Evolutionary conservation across 2,329 filamentous ascomycete species (phyloP).

Genomic region (Claviceps capensis): DNA sequence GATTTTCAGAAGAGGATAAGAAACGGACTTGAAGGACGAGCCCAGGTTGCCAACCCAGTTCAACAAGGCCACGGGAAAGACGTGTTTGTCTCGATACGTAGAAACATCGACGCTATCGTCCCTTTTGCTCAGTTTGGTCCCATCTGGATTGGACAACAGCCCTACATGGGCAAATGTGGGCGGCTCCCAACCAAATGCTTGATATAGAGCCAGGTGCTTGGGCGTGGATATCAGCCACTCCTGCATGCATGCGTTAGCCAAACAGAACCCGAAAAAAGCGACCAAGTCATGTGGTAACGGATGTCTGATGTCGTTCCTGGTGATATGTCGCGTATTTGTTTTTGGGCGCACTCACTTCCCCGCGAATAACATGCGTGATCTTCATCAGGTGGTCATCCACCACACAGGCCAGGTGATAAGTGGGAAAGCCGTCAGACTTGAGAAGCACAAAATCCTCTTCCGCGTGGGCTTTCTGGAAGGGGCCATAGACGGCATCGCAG

Average conservation of each 20-base stretch:
- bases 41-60: conserved; percentile 73
- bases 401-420: conserved; percentile 95
- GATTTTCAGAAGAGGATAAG: conserved; percentile 32
- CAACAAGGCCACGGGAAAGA: conserved; percentile 37
- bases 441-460: conserved; percentile 79
- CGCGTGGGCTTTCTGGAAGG: conserved; percentile 38
- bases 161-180: conserved; percentile 73
- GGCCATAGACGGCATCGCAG: conserved; percentile 68
- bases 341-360: conserved; percentile 40
- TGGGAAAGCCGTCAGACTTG: conserved; percentile 85
- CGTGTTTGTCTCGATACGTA: conserved; percentile 32
- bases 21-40: conserved; percentile 17
- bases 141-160: conserved; percentile 53
- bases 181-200: conserved; percentile 60
- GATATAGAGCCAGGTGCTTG: conserved; percentile 55
- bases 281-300: too few species aligned
- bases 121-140: conserved; percentile 77
- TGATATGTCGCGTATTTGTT: background rate
- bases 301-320: background rate
- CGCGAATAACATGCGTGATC: conserved; percentile 90
- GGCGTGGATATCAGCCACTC: conserved; percentile 97
- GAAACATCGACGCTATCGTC: conserved; percentile 39
- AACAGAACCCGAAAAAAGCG: too few species aligned
- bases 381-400: conserved; percentile 92
- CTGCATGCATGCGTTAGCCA: conserved; percentile 19